phyloP scores from a whole-genome alignment of 2,329 filamentous ascomycete genomes.

The Coniochaeta ligniaria region DNA sequence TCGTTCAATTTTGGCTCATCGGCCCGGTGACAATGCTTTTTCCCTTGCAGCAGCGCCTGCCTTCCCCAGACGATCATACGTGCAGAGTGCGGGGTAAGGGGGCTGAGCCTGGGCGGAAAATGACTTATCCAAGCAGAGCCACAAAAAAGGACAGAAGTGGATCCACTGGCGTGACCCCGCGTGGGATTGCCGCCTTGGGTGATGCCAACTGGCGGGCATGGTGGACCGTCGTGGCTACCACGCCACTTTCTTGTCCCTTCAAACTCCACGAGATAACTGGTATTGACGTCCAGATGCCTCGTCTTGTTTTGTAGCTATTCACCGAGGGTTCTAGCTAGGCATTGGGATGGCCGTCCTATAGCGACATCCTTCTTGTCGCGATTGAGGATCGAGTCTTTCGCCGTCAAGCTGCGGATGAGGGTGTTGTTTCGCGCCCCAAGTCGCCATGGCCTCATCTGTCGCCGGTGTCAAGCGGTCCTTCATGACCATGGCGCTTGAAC shows the following conservation, averaged over 20 bases:
- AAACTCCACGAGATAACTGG: not conserved
- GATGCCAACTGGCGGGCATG: too few species aligned
- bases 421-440: too few species aligned
- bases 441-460: conserved; percentile 16
- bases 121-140: conserved; percentile 3
- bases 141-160: too few species aligned
- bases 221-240: too few species aligned
- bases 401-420: not conserved
- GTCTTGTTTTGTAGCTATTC: not conserved
- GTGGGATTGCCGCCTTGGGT: too few species aligned
- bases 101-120: not conserved
- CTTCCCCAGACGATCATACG: not conserved
- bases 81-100: not conserved
- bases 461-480: conserved; percentile 33
- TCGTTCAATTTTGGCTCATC: not conserved
- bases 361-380: not conserved
- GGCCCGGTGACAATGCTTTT: not conserved
- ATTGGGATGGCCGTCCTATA: not conserved
- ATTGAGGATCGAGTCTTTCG: not conserved
- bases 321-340: not conserved
- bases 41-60: not conserved
- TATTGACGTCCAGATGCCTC: not conserved
- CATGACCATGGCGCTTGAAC: conserved; percentile 17
- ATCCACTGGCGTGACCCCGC: too few species aligned
- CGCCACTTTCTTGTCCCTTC: not conserved